These are phyloP conservation scores for Hanseniaspora mollemarum DNA, from an alignment of 805 yeast genomes.

Conservation along the genomic window DNA sequence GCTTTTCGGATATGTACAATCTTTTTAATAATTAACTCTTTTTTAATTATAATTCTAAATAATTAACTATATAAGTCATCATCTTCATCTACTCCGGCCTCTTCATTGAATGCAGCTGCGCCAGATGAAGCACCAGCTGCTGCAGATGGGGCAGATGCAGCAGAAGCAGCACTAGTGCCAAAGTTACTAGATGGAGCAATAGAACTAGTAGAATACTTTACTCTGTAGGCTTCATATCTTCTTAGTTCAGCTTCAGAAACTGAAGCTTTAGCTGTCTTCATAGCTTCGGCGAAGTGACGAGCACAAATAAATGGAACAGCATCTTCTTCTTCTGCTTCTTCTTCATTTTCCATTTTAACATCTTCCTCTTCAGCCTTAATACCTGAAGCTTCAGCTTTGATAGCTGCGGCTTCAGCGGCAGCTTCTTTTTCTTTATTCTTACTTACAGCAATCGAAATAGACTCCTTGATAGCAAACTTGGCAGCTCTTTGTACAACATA, in stretches of 20 bases:
- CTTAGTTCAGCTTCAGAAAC: slow-evolving; percentile 95
- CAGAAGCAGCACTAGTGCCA: slow-evolving; percentile 51
- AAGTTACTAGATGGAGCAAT: slow-evolving; percentile 53
- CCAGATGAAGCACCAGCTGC: slow-evolving; percentile 24
- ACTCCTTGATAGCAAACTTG: slow-evolving; percentile 94
- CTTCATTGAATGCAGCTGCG: slow-evolving; percentile 37
- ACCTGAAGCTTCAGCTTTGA: slow-evolving; percentile 41
- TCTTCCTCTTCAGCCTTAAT: slow-evolving; percentile 38
- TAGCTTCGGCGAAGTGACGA: slow-evolving; percentile 95
- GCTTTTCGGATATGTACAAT: not conserved
- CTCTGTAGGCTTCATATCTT: slow-evolving; percentile 94
- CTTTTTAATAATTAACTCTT: too few species aligned
- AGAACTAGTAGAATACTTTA: slow-evolving; percentile 67
- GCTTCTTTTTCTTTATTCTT: slow-evolving; percentile 21
- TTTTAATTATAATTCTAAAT: slow-evolving; percentile 20
- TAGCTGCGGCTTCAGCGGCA: slow-evolving; percentile 20
- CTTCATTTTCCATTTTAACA: slow-evolving; percentile 27
- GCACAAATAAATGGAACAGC: slow-evolving; percentile 92
- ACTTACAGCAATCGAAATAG: slow-evolving; percentile 46
- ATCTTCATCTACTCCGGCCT: slow-evolving; percentile 39
- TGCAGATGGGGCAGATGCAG: slow-evolving; percentile 35
- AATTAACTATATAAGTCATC: slow-evolving; percentile 51
- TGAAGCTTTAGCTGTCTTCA: slow-evolving; percentile 97
- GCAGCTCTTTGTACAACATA: slow-evolving; percentile 98
- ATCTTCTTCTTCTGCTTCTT: slow-evolving; percentile 65